These are phyloP conservation scores for Acanthochlamys bracteata DNA, from an alignment of 106 monocot genomes.

Conservation along the genomic window DNA sequence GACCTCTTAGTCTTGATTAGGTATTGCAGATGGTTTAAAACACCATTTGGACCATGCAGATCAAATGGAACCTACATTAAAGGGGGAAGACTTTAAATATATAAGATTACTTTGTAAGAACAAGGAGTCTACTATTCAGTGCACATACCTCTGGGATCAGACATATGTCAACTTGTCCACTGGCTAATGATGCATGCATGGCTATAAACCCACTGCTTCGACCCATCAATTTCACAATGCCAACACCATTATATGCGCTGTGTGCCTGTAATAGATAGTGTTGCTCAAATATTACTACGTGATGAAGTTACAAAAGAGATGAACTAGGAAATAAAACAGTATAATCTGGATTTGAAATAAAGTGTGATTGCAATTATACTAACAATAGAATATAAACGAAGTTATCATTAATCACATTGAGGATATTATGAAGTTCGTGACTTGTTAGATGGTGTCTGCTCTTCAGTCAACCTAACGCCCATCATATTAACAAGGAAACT, in stretches of 20 bases:
- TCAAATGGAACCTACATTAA: conserved; percentile 62
- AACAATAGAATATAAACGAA: no score
- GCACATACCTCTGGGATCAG: conserved; percentile 80
- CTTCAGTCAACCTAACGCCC: no score
- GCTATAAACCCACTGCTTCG: conserved; percentile 89
- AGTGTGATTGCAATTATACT: no score
- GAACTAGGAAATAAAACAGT: no score
- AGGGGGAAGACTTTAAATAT: not conserved
- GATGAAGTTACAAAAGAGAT: no score
- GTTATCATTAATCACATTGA: no score
- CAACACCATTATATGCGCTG: conserved; percentile 87
- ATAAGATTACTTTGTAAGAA: not conserved
- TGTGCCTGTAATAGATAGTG: conserved; percentile 34
- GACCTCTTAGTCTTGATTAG: conserved; percentile 65
- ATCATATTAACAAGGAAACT: no score
- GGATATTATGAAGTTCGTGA: no score
- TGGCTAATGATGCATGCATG: conserved; percentile 92
- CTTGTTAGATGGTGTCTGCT: no score
- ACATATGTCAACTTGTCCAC: conserved; percentile 88
- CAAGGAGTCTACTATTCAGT: not conserved
- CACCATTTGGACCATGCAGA: conserved; percentile 64
- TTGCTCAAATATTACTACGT: no score
- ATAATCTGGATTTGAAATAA: no score
- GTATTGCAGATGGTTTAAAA: conserved; percentile 53
- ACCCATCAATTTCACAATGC: conserved; percentile 91